Evolutionary conservation across 768 basidiomycete species (phyloP), one percentile per base, ranked within the genome.

Genomic region (Amanita fuliginea): DNA sequence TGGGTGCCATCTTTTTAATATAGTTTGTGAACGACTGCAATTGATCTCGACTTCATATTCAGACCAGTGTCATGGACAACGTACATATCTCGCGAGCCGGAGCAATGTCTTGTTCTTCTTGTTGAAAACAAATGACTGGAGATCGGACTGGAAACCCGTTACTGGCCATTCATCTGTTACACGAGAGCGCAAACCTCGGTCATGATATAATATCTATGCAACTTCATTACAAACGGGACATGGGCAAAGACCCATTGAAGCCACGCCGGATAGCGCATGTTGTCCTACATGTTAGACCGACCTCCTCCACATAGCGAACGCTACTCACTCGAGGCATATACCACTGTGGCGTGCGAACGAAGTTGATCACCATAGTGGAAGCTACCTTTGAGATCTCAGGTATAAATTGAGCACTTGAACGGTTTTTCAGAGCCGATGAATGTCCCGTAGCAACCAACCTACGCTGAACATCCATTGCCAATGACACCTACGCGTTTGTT

Each of bases 381-480:
- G 70, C 64, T 52, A 80, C 76, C 36, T 60, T 57, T 13, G 77
- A 65, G 50, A 80, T 77, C 51, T 67, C 57, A 9, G 78, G 77
- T n/a, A 80, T 59, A 40, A 80, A 71, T 58, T 85, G 81, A 5
- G 80, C 77, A 16, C 81, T 81, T 49, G 19, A 60, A 33, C 11
- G 26, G 35, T 26, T 14, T 34, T 49, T 26, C 21, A 28, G 28
- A 28, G 6, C 26, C 3, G 26, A 24, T 28, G 7, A 21, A 11
- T 22, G 16, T 24, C 11, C 8, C 18, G 28, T 14, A 6, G 19
- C 9, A 22, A 45, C 19, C 19, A 4, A 67, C 71, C 55, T 57
- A 79, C 71, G 72, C 79, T 36, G 76, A 78, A 53, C 74, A 80
- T 3, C 78, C 81, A 56, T 81, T 81, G 34, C 80, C 81, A 57